Percentiles rank a stretch among this genome's conserved stretches.
These are phyloP conservation scores for Pestalotiopsis sp. DNA, from an alignment of 2,329 filamentous ascomycete species.

Conservation along the genomic window DNA sequence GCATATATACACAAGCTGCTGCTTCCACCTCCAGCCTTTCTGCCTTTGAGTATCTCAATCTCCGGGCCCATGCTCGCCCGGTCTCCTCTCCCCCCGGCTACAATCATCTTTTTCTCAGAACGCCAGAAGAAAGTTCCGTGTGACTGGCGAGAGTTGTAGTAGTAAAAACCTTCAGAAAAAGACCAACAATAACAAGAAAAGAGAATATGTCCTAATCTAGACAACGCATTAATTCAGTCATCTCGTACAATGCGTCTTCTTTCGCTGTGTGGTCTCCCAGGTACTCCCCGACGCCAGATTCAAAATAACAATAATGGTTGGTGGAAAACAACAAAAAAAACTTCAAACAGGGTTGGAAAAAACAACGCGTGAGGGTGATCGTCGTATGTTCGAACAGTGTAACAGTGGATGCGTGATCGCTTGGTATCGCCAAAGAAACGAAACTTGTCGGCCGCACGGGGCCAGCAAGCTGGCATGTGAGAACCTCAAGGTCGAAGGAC, in stretches of 20 bases:
- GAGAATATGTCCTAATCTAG: slow-evolving; percentile 2
- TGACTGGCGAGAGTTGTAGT: not conserved
- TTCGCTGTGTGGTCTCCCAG: slow-evolving; percentile 14
- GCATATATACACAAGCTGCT: slow-evolving; percentile 4
- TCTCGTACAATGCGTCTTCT: slow-evolving; percentile 19
- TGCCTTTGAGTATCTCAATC: not conserved
- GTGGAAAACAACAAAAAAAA: not conserved
- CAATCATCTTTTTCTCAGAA: slow-evolving; percentile 2
- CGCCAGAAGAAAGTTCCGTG: not conserved
- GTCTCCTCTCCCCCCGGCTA: not conserved
- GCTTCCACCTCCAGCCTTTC: not conserved
- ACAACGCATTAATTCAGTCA: slow-evolving; percentile 16
- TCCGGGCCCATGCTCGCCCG: not conserved
- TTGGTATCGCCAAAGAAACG: not conserved
- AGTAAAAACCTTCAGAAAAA: not conserved
- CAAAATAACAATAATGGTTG: slow-evolving; percentile 11
- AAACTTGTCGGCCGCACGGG: not conserved
- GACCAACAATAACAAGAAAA: slow-evolving; percentile 9
- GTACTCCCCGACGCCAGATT: slow-evolving; percentile 15
- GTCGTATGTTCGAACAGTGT: not conserved
- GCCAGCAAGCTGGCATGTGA: not conserved
- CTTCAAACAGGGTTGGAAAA: not conserved
- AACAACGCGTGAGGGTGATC: not conserved
- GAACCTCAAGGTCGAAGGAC: not conserved
- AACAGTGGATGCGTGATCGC: not conserved